Evolutionary conservation across 148 eudicot species (phyloP), one percentile per base, ranked within the genome.

Genomic region (Vaccinium vitisidaea): DNA sequence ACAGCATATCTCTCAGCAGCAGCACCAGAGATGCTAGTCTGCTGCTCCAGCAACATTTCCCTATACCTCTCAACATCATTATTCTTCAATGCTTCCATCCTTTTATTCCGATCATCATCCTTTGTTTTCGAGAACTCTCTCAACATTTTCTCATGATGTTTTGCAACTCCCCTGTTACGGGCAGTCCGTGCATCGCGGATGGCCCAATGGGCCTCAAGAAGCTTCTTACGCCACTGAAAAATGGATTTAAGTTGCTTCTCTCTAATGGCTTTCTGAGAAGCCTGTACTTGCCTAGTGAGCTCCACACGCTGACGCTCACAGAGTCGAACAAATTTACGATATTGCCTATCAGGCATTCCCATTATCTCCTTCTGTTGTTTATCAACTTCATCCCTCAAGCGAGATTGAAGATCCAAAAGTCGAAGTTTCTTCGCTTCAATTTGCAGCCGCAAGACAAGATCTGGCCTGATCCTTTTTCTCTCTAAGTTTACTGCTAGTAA

Each of bases 41-140:
- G 99, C 89, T 97, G 98, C 89, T 97, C 99, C 85, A 97, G 89
- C 83, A 97, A 90, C 98, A 96, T 96, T 90, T 95, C 96, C 85
- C 98, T 89, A 75, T 97, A 97, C 88, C 99, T 94, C 77, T 97
- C 98, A 50, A 97, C 98, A 89, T 97, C 99, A 90, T 97, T 97
- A 82, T 97, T 95, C 89, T 97, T 97, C 91, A 97, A 89, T 36
- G 99, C 99, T 88, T 97, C 99, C 99, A 95, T 93, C 87, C 98
- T 93, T 88, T 90, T 93, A 84, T 91, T 95, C 75, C 97, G 90
- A 80, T 91, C 95, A 82, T 96, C 94, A 67, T 94, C 99, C 89
- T 95, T 95, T 81, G 89, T 95, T 92, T 97, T 97, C 27, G 99
- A 97, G 83, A 94, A 97, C 89, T 97, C 99, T 89, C 95, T 93